Percentiles rank a stretch among this genome's conserved stretches.
Evolutionary conservation across 192 early-diverging fungal species (phyloP).

Genomic region (Backusella tuberculispora): DNA sequence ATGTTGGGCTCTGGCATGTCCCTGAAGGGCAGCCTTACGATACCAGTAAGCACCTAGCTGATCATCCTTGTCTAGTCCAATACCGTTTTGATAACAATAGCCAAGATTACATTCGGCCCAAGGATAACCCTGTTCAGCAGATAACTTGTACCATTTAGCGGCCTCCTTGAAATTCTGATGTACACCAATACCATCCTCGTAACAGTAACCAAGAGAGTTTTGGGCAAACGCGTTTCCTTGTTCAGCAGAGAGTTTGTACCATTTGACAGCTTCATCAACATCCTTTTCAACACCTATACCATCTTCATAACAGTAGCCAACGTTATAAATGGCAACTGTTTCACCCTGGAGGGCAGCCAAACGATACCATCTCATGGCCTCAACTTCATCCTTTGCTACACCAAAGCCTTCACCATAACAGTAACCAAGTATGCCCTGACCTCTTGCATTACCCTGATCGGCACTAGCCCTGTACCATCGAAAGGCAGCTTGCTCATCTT

Average conservation of each 20-base stretch:
- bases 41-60: slow-evolving; percentile 64
- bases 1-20: slow-evolving; percentile 66
- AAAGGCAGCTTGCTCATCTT: slow-evolving; percentile 53
- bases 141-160: slow-evolving; percentile 62
- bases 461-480: slow-evolving; percentile 63
- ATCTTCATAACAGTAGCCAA: slow-evolving; percentile 65
- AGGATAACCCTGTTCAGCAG: slow-evolving; percentile 74
- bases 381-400: slow-evolving; percentile 55
- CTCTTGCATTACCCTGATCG: slow-evolving; percentile 61
- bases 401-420: slow-evolving; percentile 89
- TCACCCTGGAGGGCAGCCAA: slow-evolving; percentile 51
- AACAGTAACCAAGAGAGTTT: slow-evolving; percentile 75
- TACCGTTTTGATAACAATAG: slow-evolving; percentile 76
- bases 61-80: slow-evolving; percentile 59
- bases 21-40: slow-evolving; percentile 64
- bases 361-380: slow-evolving; percentile 58
- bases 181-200: slow-evolving; percentile 77
- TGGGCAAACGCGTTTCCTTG: slow-evolving; percentile 58
- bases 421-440: slow-evolving; percentile 73
- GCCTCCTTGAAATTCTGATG: slow-evolving; percentile 52
- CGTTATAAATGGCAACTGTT: slow-evolving; percentile 59
- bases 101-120: slow-evolving; percentile 88
- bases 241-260: slow-evolving; percentile 60
- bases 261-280: slow-evolving; percentile 54
- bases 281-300: slow-evolving; percentile 60